Conservation (phyloP, 306 rosid genomes). For the Glycine soja region DNA sequence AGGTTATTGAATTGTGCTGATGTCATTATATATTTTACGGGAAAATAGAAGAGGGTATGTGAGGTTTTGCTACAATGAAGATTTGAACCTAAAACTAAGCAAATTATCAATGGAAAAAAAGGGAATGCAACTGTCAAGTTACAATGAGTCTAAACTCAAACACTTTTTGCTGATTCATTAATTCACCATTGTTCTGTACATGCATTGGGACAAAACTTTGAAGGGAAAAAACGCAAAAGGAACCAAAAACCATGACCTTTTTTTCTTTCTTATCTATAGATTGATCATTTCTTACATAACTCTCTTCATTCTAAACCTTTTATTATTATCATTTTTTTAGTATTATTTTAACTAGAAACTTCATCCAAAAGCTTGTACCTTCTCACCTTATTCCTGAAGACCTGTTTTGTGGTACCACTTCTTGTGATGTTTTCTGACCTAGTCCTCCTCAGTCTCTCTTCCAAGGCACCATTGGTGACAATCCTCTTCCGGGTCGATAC, state of each 20-base stretch:
- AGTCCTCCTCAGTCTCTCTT: conserved; percentile 68
- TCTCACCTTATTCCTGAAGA: conserved; percentile 85
- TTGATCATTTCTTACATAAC: conserved; percentile 31
- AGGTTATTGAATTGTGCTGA: neutral
- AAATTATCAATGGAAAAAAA: neutral
- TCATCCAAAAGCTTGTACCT: conserved; percentile 97
- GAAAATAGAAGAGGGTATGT: neutral
- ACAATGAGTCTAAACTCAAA: neutral
- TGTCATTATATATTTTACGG: neutral
- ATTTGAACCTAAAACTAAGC: neutral
- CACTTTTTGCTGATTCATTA: conserved; percentile 26
- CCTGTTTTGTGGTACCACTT: conserved; percentile 58
- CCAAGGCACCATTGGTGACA: conserved; percentile 55
- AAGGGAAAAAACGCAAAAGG: neutral
- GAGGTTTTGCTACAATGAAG: neutral
- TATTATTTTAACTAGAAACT: conserved; percentile 71
- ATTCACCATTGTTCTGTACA: conserved; percentile 47
- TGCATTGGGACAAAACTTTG: conserved; percentile 45
- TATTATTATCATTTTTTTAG: neutral
- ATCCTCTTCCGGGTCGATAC: conserved; percentile 65
- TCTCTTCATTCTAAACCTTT: conserved; percentile 15
- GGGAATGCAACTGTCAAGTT: neutral
- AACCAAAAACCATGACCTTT: neutral
- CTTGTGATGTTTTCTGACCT: conserved; percentile 64
- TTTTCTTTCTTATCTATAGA: neutral